Conservation (phyloP, 495 filamentous ascomycete species). For the Trichoderma erinaceum region DNA sequence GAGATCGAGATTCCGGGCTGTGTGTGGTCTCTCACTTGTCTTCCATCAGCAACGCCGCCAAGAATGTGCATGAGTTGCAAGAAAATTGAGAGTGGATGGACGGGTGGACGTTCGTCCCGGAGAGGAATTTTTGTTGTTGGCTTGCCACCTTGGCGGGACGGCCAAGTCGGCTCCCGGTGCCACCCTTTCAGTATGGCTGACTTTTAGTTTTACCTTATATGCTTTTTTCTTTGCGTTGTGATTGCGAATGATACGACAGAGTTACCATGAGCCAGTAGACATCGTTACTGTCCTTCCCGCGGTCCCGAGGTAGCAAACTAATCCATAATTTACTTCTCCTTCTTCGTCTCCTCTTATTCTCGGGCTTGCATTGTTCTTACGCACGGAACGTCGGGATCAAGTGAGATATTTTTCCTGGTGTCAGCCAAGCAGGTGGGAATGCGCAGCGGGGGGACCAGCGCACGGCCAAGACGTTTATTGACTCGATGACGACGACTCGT, state of each 20-base stretch:
- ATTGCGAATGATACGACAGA: neutral
- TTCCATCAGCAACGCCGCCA: too few species aligned
- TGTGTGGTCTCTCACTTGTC: too few species aligned
- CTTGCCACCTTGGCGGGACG: conserved; percentile 2
- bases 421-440: too few species aligned
- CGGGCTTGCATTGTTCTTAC: neutral
- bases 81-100: neutral
- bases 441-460: too few species aligned
- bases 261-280: neutral
- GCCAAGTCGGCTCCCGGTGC: neutral
- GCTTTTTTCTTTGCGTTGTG: neutral
- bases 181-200: neutral
- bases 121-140: conserved; percentile 1
- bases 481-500: neutral
- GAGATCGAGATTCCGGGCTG: too few species aligned
- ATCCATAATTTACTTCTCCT: neutral
- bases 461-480: too few species aligned
- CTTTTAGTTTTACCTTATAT: neutral
- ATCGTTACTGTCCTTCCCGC: neutral
- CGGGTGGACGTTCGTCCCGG: conserved; percentile 1
- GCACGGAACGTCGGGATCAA: conserved; percentile 5
- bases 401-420: neutral
- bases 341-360: neutral
- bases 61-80: too few species aligned
- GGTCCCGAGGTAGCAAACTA: neutral